Base-by-base conservation (phyloP, 2,329 filamentous ascomycete genomes). In the Byssoonygena ceratinophila region DNA sequence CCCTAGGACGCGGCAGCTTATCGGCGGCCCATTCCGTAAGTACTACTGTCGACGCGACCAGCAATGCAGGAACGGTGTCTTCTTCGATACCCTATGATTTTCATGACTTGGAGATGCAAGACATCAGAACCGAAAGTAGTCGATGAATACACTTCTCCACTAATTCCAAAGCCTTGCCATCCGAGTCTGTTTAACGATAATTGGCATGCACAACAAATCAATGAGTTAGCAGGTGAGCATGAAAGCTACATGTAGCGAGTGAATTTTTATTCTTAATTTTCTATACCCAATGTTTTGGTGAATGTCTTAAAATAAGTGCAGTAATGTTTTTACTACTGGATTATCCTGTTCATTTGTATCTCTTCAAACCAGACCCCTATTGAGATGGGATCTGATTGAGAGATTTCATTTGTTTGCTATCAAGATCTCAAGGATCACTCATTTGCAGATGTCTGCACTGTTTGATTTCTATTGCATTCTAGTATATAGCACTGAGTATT, bases 91-190 rank as follows among this genome's bases (percentile, higher is more conserved):
- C 37, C 7, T 52, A 55, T 36, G 53, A 51, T 18, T 22, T 52
- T 46, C 49, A 55, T 31, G 53, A 55, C 27, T n/a, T 53, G 11
- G 39, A 55, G 41, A 55, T 55, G 54, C 50, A 53, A 39, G 50
- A 48, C 29, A 20, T 49, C 40, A 36, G 20, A n/a, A 46, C 43
- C 16, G 48, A 51, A 45, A 49, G 46, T 31, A 31, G 22, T 40
- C 20, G 46, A 48, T 48, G 12, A 27, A 31, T 12, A 40, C 23
- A 29, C 8, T 31, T 45, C 12, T n/a, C 43, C n/a, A 14, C 16
- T 40, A 18, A 23, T 23, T 2, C 11, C 4, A 23, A 9, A 4
- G 37, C 3, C 20, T 23, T 4, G 40, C 14, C 12, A 11, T 14
- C 16, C 27, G 36, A n/a, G 40, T 49, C 27, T 31, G 9, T 49